A percentile compares a stretch with the other conserved stretches of the same genome.
phyloP scores from a whole-genome alignment of 1,284 basidiomycete genomes.

The Pseudozyma sp. region DNA sequence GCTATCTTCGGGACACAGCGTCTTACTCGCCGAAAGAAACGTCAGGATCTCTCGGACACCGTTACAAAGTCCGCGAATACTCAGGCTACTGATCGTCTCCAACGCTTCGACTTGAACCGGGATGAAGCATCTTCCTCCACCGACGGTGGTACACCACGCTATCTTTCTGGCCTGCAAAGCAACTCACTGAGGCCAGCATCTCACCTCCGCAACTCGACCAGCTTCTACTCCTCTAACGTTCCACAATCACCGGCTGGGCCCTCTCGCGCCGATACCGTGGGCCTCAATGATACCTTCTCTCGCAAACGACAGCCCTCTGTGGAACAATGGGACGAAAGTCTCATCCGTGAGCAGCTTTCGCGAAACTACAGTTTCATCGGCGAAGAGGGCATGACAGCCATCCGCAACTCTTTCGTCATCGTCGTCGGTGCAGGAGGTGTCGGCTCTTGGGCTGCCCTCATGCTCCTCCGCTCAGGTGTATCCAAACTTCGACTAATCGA shows the following conservation, averaged over 20 bases:
- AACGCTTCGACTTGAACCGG: constrained; percentile 33
- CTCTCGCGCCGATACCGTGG: constrained; percentile 25
- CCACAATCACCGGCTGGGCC: constrained; percentile 30
- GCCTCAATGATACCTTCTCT: constrained; percentile 13
- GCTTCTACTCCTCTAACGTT: constrained; percentile 28
- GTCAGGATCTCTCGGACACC: constrained; percentile 47
- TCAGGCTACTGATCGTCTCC: constrained; percentile 35
- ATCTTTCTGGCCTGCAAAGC: constrained; percentile 45
- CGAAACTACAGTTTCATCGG: constrained; percentile 96
- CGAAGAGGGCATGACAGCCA: constrained; percentile 84
- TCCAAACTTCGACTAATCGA: constrained; percentile 65
- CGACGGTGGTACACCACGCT: constrained; percentile 55
- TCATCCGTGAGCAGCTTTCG: constrained; percentile 77
- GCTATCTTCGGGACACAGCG: constrained; percentile 55
- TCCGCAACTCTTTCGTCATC: constrained; percentile 83
- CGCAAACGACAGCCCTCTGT: constrained; percentile 37
- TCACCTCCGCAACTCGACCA: constrained; percentile 39
- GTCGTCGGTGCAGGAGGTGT: constrained; percentile 96
- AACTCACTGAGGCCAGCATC: constrained; percentile 32
- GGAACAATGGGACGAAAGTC: constrained; percentile 65
- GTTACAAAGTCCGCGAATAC: constrained; percentile 40
- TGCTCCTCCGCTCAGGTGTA: constrained; percentile 73
- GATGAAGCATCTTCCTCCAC: constrained; percentile 42
- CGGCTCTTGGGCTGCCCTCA: constrained; percentile 92
- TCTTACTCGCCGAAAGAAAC: constrained; percentile 39